Evolutionary conservation across 1,139 yeast genomes (phyloP).

Genomic region (Hemisphaericaspora lyxosophila): DNA sequence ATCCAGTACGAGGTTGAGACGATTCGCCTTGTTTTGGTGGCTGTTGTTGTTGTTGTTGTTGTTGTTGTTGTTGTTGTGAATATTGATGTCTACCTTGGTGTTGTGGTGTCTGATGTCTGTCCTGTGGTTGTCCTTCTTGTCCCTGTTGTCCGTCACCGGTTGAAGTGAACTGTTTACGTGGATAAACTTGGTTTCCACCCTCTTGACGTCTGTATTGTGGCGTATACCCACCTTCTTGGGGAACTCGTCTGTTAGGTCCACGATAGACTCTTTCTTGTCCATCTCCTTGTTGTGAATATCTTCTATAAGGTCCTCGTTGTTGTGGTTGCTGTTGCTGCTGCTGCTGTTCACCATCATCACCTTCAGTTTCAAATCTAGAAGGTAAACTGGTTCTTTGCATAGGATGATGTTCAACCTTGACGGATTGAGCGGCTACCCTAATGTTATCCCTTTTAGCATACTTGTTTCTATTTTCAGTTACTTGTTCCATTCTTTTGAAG

Average conservation of each 20-base stretch:
- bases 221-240: no score
- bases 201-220: background rate
- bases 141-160: background rate
- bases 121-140: background rate
- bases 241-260: no score
- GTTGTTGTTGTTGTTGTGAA: background rate
- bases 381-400: background rate
- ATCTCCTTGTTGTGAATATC: background rate
- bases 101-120: background rate
- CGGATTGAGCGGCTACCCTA: no score
- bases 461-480: constrained; percentile 15
- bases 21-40: constrained; percentile 3
- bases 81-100: background rate
- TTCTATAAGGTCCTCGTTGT: background rate
- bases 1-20: constrained; percentile 7
- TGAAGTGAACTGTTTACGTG: no score
- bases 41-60: background rate
- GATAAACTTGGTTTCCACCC: no score
- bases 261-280: background rate
- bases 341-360: background rate
- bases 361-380: background rate
- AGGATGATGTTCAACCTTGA: background rate
- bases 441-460: background rate
- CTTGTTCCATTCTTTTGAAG: constrained; percentile 36
- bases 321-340: no score